These are phyloP conservation scores for Conticribra weissflogii DNA, from an alignment of 108 stramenopile genomes.

Conservation along the genomic window DNA sequence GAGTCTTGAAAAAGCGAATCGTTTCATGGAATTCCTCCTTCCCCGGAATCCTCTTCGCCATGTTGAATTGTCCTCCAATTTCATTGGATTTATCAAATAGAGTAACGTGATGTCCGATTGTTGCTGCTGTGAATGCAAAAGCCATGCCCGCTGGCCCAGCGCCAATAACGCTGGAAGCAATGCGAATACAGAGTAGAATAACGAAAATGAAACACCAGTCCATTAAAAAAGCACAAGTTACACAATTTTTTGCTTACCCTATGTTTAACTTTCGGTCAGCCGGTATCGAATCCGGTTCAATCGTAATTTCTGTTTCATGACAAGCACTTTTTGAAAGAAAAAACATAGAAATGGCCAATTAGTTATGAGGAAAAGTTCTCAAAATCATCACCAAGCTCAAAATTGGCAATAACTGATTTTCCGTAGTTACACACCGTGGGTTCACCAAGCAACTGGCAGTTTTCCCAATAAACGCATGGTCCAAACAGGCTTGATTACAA, in stretches of 20 bases:
- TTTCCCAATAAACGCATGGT: slow-evolving; percentile 97
- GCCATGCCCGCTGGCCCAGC: slow-evolving; percentile 97
- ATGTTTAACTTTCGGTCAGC: slow-evolving; percentile 60
- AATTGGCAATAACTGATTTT: no score
- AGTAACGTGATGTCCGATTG: slow-evolving; percentile 90
- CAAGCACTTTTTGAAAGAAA: slow-evolving; percentile 60
- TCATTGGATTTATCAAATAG: slow-evolving; percentile 84
- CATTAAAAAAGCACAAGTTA: not conserved
- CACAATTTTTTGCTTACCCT: slow-evolving; percentile 36
- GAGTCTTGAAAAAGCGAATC: slow-evolving; percentile 84
- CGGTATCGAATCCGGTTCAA: slow-evolving; percentile 46
- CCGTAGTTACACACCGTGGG: slow-evolving; percentile 59
- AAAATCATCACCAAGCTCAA: no score
- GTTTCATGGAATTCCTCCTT: slow-evolving; percentile 99
- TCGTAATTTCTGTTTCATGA: slow-evolving; percentile 88
- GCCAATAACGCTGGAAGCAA: slow-evolving; percentile 75
- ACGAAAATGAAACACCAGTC: not conserved
- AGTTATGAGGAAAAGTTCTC: not conserved
- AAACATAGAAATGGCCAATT: not conserved
- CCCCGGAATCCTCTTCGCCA: slow-evolving; percentile 97
- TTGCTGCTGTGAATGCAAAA: slow-evolving; percentile 81
- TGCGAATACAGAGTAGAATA: not conserved
- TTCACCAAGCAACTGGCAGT: slow-evolving; percentile 97
- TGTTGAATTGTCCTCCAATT: slow-evolving; percentile 96
- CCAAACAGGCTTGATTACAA: slow-evolving; percentile 99